Base-by-base conservation (phyloP, 352 stramenopile species). In the Globisporangium emineosum region DNA sequence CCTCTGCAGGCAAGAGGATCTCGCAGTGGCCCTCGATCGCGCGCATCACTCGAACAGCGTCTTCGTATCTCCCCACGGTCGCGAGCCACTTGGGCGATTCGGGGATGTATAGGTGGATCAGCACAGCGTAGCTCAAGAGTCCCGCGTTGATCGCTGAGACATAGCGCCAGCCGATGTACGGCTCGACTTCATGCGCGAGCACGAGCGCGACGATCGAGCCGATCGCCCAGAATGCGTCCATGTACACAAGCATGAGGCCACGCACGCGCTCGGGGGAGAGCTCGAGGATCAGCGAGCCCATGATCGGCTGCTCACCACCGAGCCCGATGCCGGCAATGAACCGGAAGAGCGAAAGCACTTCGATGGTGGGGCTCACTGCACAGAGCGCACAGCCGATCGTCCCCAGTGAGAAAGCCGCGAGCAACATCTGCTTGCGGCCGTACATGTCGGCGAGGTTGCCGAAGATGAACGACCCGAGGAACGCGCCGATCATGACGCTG, bases 261-360 rank as follows among this genome's bases (percentile, higher is more conserved):
- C 68, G 68, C 45, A 54, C 66, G 13, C 54, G 45, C 33, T 68
- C 61, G 2, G 68, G 68, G 8, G 68, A 67, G 9, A 74, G 59
- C 43, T 74, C 68, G 32, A 71, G 68, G 29, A 74, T 64, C 1
- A 74, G 55, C 15, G 65, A 68, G 43, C 64, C 49, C 27, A 65
- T 65, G 12, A 71, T 65, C n/a, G 68, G 68, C 23, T 71, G 59
- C 23, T 74, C 68, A 25, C 68, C 68, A 21, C 68, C 68, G n/a
- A 63, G 57, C 0, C 57, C 57, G 27, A 63, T 55, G 13, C 57
- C 57, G 5, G 57, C 57, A 9, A 63, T 43, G 40, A 63, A 56
- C 8, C 57, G 57, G 19, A 55, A 53, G 27, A 63, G 12, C 25
- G 32, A 27, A 2, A 63, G 57, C 42, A 56, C 42, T 7, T 42